Base-by-base conservation (phyloP, 441 rosid genomes). In the Melastoma candidum region DNA sequence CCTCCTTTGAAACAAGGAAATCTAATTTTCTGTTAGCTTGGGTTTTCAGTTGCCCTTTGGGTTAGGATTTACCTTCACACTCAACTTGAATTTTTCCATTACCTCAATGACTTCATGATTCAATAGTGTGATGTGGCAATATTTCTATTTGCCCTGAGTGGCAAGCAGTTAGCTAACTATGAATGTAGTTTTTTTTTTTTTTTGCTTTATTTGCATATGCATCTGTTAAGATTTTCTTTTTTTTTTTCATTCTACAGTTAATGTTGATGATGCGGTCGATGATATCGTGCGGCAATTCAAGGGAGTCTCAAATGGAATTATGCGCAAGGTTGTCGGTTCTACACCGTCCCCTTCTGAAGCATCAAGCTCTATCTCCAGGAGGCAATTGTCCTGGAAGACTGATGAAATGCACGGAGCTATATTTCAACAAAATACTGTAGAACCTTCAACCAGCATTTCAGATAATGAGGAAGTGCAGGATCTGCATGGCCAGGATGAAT, bases 211-310 rank as follows among this genome's bases (percentile, higher is more conserved):
- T 36, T 36, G 41, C 1, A 12, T 49, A 4, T n/a, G 56, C 41
- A 11, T 14, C 48, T 63, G 14, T 36, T 58, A 10, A 50, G 24
- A 43, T n/a, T 44, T 54, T 44, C 54, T 26, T 39, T 48, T 51
- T 55, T 55, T 12, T 54, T 14, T 61, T 2, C 26, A 47, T 54
- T 55, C 22, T 50, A 61, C 87, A 93, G 97, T 93, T 61, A 86
- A 89, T 68, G 96, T 93, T 59, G 99, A 93, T 67, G 99, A 87
- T 84, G 96, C 97, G 12, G 74, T 87, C 74, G 99, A 89, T 54
- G 99, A 93, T 74, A 77, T 93, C 56, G 84, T 89, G 56, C 95
- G 95, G 29, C 97, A 89, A 62, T 72, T 83, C 70, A 84, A 78
- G 77, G 99, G 95, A 53, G 96, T 77, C 63, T 92, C 98, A 44